Conservation (phyloP, 2,329 filamentous ascomycete species). For the Aspergillus amoenus region DNA sequence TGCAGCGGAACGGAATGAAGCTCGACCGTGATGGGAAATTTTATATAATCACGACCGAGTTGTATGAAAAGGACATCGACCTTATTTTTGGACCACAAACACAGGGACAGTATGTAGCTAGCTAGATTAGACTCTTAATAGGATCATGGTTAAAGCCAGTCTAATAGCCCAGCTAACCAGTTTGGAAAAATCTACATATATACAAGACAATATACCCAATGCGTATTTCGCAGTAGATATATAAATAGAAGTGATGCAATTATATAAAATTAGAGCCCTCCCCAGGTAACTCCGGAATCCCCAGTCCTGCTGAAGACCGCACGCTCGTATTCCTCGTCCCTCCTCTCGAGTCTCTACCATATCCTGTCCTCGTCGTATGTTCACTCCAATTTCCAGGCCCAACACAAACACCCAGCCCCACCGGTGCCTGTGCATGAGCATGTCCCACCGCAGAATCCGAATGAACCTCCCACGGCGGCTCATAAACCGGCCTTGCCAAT, state of each 20-base stretch:
- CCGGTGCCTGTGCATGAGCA: background rate
- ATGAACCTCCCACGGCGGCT: background rate
- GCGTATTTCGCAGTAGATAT: background rate
- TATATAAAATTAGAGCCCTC: background rate
- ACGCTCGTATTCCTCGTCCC: background rate
- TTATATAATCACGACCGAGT: background rate
- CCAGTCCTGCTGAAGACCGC: background rate
- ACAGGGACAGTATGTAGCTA: background rate
- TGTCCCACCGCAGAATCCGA: background rate
- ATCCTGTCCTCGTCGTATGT: background rate
- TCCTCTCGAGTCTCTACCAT: background rate
- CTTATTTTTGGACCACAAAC: background rate
- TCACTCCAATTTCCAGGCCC: background rate
- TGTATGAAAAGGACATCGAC: background rate
- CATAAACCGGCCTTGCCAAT: background rate
- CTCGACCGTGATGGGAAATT: background rate
- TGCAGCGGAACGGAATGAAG: background rate
- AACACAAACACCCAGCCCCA: background rate
- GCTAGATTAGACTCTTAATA: too few species aligned
- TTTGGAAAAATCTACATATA: background rate
- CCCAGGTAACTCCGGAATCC: constrained; percentile 4
- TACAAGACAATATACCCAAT: background rate
- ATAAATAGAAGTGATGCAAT: background rate
- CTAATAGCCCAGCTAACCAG: background rate
- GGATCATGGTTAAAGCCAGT: too few species aligned